phyloP scores from a whole-genome alignment of 163 green algal genomes.

The Chlamydomonas reinhardtii region DNA sequence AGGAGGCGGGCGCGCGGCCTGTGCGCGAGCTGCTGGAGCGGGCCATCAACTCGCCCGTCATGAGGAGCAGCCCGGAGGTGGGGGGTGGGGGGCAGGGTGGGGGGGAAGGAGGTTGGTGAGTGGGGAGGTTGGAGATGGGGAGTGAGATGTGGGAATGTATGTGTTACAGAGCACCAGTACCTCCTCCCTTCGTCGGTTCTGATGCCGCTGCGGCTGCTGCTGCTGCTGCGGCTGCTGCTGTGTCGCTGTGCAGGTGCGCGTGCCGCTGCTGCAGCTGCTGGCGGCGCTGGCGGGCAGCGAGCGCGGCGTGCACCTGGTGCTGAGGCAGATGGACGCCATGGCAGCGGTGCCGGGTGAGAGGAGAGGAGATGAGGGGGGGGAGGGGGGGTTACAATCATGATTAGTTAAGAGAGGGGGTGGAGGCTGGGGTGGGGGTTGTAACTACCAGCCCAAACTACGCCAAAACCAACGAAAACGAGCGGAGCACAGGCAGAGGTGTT shows the following conservation, averaged over 20 bases:
- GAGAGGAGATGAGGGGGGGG: not conserved
- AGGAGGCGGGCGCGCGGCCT: constrained; percentile 41
- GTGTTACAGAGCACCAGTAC: no score
- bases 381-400: no score
- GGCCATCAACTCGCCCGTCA: constrained; percentile 52
- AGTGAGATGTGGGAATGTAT: no score
- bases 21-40: constrained; percentile 39
- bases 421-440: no score
- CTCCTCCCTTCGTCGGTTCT: no score
- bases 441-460: no score
- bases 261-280: constrained; percentile 82
- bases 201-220: not conserved
- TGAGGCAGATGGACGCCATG: constrained; percentile 60
- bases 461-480: no score
- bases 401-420: no score
- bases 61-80: constrained; percentile 54
- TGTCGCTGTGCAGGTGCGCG: constrained; percentile 63
- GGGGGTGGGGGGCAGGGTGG: not conserved
- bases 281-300: constrained; percentile 68
- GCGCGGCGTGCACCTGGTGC: constrained; percentile 73
- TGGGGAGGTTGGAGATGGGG: no score
- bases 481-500: no score
- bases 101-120: not conserved
- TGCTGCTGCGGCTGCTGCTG: not conserved
- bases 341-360: constrained; percentile 32